A percentile compares a stretch with the other conserved stretches of the same genome.
Conservation (phyloP, 129 eudicot genomes). For the Chrysanthemum seticuspe region DNA sequence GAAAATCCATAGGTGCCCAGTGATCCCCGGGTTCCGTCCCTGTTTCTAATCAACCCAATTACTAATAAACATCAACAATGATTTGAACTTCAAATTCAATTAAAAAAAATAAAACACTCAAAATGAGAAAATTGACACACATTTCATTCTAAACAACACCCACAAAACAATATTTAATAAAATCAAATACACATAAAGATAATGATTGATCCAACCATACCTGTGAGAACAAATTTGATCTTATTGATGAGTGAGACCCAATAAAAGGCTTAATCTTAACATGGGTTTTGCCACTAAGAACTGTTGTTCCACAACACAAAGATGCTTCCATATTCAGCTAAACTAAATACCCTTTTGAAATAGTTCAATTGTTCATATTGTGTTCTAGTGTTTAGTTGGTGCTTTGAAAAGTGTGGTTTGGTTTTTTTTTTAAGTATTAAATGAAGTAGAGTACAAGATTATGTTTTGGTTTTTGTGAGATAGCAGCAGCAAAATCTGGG, state of each 20-base stretch:
- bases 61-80: slow-evolving; percentile 11
- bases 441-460: slow-evolving; percentile 17
- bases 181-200: not conserved
- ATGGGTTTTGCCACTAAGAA: slow-evolving; percentile 31
- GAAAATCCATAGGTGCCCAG: too few species aligned
- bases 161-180: not conserved
- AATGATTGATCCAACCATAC: slow-evolving; percentile 28
- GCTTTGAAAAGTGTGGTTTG: slow-evolving; percentile 15
- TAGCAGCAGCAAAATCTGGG: slow-evolving; percentile 45
- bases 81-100: slow-evolving; percentile 7
- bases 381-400: slow-evolving; percentile 12
- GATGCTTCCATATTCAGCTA: slow-evolving; percentile 57
- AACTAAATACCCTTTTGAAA: slow-evolving; percentile 13
- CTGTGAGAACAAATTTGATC: slow-evolving; percentile 40
- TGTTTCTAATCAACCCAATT: not conserved
- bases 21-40: too few species aligned
- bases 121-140: slow-evolving; percentile 20
- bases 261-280: slow-evolving; percentile 55
- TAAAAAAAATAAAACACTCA: slow-evolving; percentile 14
- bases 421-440: not conserved
- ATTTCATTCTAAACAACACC: slow-evolving; percentile 15
- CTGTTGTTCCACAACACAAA: slow-evolving; percentile 36
- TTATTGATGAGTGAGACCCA: slow-evolving; percentile 43
- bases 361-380: slow-evolving; percentile 4
- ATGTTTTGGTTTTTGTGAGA: slow-evolving; percentile 26